Percentiles rank a stretch among this genome's conserved stretches.
These are phyloP conservation scores for Rosa rugosa DNA, from an alignment of 306 rosid genomes.

Conservation along the genomic window DNA sequence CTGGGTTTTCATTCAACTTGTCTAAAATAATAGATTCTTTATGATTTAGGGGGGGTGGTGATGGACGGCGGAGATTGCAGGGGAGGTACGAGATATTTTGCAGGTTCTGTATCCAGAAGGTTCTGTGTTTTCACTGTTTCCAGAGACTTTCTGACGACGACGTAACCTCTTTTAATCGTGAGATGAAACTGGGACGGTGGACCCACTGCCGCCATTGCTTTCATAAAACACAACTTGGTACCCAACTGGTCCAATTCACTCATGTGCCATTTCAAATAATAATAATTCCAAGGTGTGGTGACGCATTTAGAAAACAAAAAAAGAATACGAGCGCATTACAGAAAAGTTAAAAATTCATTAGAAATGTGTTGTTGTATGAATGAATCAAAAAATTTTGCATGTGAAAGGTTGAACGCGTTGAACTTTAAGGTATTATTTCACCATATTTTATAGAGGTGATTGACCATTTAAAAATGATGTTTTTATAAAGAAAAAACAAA, in stretches of 20 bases:
- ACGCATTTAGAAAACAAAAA: no score
- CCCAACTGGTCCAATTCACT: background rate
- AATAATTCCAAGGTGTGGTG: no score
- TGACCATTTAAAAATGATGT: no score
- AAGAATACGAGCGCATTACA: no score
- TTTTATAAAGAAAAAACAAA: no score
- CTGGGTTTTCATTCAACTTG: background rate
- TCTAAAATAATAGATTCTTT: background rate
- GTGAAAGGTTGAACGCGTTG: no score
- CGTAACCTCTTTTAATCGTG: background rate
- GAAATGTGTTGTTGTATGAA: no score
- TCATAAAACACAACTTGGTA: background rate
- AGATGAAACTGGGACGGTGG: background rate
- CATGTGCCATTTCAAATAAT: background rate
- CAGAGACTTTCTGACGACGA: conserved; percentile 19
- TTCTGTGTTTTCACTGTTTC: conserved; percentile 46
- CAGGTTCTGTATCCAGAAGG: conserved; percentile 69
- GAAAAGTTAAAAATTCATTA: no score
- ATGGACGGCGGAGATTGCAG: conserved; percentile 64
- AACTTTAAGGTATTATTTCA: no score
- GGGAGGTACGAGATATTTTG: conserved; percentile 54
- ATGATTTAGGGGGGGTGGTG: background rate
- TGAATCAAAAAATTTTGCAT: no score
- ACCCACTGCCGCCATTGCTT: background rate
- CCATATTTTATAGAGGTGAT: no score